These are phyloP conservation scores for Pelargonium cotyledonis DNA, from an alignment of 441 rosid genomes.

Conservation along the genomic window DNA sequence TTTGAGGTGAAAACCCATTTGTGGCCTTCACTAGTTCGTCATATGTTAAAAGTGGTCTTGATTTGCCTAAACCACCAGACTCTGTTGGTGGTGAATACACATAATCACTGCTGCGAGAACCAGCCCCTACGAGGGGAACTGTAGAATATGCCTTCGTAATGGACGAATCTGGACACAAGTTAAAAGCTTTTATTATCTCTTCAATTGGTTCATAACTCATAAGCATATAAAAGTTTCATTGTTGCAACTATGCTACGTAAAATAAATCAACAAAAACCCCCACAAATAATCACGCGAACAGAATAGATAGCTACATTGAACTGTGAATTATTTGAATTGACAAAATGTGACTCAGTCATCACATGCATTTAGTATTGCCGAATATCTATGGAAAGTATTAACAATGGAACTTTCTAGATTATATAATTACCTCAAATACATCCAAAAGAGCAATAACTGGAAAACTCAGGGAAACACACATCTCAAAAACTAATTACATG, in stretches of 20 bases:
- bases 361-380: no score
- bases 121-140: constrained; percentile 52
- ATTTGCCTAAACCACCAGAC: constrained; percentile 60
- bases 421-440: no score
- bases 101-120: constrained; percentile 44
- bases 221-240: background rate
- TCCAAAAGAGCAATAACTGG: no score
- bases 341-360: no score
- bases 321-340: no score
- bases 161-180: constrained; percentile 42
- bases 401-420: no score
- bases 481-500: background rate
- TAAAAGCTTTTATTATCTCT: constrained; percentile 6
- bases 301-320: no score
- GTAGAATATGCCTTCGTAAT: constrained; percentile 47
- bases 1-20: constrained; percentile 59
- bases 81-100: constrained; percentile 37
- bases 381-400: no score
- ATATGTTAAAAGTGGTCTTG: constrained; percentile 56
- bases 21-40: constrained; percentile 73
- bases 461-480: background rate
- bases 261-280: no score
- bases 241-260: no score
- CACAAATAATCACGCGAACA: no score
- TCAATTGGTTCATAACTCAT: constrained; percentile 4